phyloP scores from a whole-genome alignment of 2,329 filamentous ascomycete genomes.

The Colletotrichum godetiae region DNA sequence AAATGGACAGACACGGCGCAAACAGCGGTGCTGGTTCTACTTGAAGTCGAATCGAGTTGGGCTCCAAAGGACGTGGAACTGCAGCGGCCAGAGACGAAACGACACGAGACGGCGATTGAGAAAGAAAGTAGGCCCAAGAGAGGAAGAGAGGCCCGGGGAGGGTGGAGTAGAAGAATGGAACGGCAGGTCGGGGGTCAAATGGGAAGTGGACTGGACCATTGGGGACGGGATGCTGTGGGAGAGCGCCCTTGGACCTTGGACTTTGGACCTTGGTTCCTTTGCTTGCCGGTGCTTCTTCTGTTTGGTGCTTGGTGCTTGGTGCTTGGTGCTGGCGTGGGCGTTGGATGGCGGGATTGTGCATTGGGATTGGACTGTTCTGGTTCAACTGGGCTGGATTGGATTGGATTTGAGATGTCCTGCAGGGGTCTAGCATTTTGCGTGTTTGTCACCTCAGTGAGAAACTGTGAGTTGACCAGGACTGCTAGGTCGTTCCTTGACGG shows the following conservation, averaged over 20 bases:
- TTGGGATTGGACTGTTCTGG: slow-evolving; percentile 11
- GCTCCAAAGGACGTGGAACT: not conserved
- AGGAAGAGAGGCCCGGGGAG: not conserved
- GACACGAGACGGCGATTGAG: not conserved
- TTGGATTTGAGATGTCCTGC: slow-evolving; percentile 21
- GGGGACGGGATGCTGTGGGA: not conserved
- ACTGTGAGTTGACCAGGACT: not conserved
- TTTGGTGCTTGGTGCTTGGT: slow-evolving; percentile 1
- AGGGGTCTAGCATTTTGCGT: slow-evolving; percentile 28
- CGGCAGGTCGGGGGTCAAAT: not conserved
- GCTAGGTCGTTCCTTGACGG: slow-evolving; percentile 25
- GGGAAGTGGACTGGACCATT: not conserved
- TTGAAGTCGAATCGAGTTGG: not conserved
- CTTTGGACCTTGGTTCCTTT: no score
- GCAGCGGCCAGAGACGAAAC: not conserved
- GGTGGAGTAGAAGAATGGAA: slow-evolving; percentile 23
- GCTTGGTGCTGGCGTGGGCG: not conserved
- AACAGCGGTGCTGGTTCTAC: not conserved
- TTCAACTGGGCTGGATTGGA: not conserved
- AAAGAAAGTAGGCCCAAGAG: not conserved
- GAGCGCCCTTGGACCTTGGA: not conserved
- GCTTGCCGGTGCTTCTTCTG: not conserved
- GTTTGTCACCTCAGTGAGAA: not conserved
- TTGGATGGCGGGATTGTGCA: not conserved
- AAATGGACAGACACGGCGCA: not conserved